Percentiles rank a stretch among this genome's conserved stretches.
Evolutionary conservation across 2,329 filamentous ascomycete species (phyloP).

Genomic region (Cytospora piceae): DNA sequence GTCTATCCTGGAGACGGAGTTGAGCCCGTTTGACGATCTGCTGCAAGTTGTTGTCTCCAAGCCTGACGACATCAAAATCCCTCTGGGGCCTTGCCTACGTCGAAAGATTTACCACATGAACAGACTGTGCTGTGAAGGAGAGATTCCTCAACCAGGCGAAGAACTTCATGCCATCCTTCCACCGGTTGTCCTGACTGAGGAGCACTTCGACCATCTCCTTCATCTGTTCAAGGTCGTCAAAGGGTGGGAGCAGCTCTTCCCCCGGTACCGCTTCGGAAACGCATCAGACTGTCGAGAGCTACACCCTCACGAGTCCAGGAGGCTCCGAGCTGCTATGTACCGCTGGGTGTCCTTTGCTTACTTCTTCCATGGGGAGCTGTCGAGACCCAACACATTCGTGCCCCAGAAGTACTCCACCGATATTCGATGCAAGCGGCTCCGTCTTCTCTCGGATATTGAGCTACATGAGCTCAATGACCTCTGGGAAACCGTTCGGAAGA

Average conservation of each 20-base stretch:
- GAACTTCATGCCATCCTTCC: slow-evolving; percentile 3
- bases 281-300: slow-evolving; percentile 52
- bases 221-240: slow-evolving; percentile 41
- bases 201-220: slow-evolving; percentile 39
- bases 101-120: slow-evolving; percentile 46
- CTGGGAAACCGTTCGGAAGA: slow-evolving; percentile 48
- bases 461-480: slow-evolving; percentile 51
- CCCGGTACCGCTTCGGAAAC: slow-evolving; percentile 44
- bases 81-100: slow-evolving; percentile 43
- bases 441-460: slow-evolving; percentile 48
- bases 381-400: slow-evolving; percentile 34
- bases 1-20: slow-evolving; percentile 47
- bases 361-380: slow-evolving; percentile 54
- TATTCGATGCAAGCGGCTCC: slow-evolving; percentile 48
- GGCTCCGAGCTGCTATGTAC: slow-evolving; percentile 55
- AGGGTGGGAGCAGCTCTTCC: slow-evolving; percentile 46
- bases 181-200: slow-evolving; percentile 30
- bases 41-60: slow-evolving; percentile 52
- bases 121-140: slow-evolving; percentile 39
- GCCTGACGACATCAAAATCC: slow-evolving; percentile 40
- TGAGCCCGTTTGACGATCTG: slow-evolving; percentile 50
- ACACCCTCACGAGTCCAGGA: slow-evolving; percentile 46
- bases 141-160: neutral
- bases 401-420: slow-evolving; percentile 35
- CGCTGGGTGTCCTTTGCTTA: slow-evolving; percentile 59